Conservation (phyloP, 768 basidiomycete species). For the Amanita exitialis region DNA sequence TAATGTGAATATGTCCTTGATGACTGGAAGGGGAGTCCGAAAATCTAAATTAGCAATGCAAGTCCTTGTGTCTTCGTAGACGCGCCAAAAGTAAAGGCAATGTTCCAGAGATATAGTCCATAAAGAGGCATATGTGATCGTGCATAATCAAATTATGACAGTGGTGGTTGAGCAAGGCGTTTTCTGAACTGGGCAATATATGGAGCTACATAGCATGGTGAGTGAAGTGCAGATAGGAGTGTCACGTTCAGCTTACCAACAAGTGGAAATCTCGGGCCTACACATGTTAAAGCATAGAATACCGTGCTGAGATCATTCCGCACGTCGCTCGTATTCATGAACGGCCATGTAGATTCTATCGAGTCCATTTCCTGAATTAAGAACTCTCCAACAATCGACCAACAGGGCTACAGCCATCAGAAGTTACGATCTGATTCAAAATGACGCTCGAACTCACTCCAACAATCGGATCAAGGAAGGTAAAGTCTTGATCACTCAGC, state of each 20-base stretch:
- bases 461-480: conserved; percentile 69
- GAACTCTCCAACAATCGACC: conserved; percentile 60
- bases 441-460: conserved; percentile 36
- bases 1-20: background rate
- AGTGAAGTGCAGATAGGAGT: conserved; percentile 1
- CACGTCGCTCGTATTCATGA: conserved; percentile 44
- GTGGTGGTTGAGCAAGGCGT: conserved; percentile 21
- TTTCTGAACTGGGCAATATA: conserved; percentile 32
- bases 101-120: background rate
- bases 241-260: conserved; percentile 23
- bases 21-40: background rate
- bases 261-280: conserved; percentile 52
- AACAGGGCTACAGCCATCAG: conserved; percentile 43
- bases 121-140: background rate
- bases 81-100: background rate
- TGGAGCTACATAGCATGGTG: conserved; percentile 17
- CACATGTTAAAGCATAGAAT: conserved; percentile 53
- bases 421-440: conserved; percentile 2
- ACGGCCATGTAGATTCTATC: conserved; percentile 55
- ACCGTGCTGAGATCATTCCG: conserved; percentile 52
- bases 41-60: background rate
- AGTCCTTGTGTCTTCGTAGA: background rate
- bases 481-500: conserved; percentile 53
- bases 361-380: conserved; percentile 57
- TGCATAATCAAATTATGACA: background rate